Conservation (phyloP, 306 rosid genomes). For the Cercis canadensis region DNA sequence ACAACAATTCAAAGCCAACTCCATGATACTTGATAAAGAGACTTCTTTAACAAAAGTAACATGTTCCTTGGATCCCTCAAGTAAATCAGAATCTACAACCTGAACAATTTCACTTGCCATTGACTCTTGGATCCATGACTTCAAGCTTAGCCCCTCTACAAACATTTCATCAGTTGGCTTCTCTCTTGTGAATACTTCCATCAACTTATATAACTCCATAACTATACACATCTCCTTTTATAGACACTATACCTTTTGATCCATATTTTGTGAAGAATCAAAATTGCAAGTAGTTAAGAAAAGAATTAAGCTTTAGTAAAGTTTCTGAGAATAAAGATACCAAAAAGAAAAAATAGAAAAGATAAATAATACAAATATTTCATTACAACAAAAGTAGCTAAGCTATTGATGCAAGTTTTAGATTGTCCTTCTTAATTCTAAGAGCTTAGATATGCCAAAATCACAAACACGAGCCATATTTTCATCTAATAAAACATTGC, state of each 20-base stretch:
- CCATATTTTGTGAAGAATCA: too few relatives aligned
- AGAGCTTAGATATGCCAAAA: too few relatives aligned
- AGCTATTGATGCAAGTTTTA: too few relatives aligned
- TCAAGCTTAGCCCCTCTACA: constrained; percentile 23
- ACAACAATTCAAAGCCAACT: constrained; percentile 25
- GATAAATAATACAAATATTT: too few relatives aligned
- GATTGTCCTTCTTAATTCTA: too few relatives aligned
- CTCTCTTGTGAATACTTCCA: constrained; percentile 54
- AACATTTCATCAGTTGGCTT: constrained; percentile 51
- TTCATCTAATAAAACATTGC: too few relatives aligned
- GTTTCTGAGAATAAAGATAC: too few relatives aligned
- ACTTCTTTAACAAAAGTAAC: neutral
- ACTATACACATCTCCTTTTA: constrained; percentile 50
- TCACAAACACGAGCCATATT: constrained; percentile 51
- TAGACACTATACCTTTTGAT: constrained; percentile 42
- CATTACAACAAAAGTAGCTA: too few relatives aligned
- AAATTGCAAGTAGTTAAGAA: too few relatives aligned
- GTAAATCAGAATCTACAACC: constrained; percentile 15
- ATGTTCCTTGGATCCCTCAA: neutral
- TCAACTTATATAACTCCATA: constrained; percentile 47
- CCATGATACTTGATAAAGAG: constrained; percentile 14
- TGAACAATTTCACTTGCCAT: neutral
- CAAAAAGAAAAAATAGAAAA: too few relatives aligned
- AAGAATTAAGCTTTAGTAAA: too few relatives aligned
- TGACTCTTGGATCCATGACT: constrained; percentile 27